Base-by-base conservation (phyloP, 2,329 filamentous ascomycete species). In the Xylariaceae sp. region DNA sequence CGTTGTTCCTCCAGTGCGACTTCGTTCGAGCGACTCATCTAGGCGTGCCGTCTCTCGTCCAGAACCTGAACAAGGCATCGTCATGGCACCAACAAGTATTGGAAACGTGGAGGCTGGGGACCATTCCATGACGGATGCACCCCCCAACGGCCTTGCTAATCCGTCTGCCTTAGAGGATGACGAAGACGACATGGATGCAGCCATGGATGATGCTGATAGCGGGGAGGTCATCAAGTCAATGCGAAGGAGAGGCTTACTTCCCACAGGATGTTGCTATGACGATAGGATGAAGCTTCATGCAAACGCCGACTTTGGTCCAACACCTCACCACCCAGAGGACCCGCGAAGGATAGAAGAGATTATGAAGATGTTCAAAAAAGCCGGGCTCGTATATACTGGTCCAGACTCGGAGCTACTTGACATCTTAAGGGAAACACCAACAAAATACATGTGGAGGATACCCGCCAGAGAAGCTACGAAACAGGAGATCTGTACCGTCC, bases 281-380 rank as follows among this genome's bases (percentile, higher is more conserved):
- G 87, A 91, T 55, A 87, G 94, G 28, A 99, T 99, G 95, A 92
- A 95, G 59, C 89, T 96, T 59, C 95, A 99, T 72, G 90, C 92
- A 52, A 96, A 97, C 71, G 87, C 91, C 14, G 87, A 91, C 71
- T 88, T 86, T 69, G 85, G 83, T 16, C 82, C 83, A 1, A 84
- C 87, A 44, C 89, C 94, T 19, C 88, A 96, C 48, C 95, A 99
- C 69, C 95, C 95, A 0, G 95, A 99, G 74, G 95, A 99, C 68
- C 95, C 95, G 1, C 83, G 92, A 24, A 87, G 95, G 12, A 97
- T 99, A 58, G 91, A 93, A 67, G 89, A 91, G 68, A 99, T 99
- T 65, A 96, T 95, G 81, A 89, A 91, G 66, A 91, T 91, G 34
- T 89, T 99, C 66, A 92, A 90, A 71, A 83, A 88, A 65, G 89